Base-by-base conservation (phyloP, 2,329 filamentous ascomycete species). In the Trichoderma asperellum region DNA sequence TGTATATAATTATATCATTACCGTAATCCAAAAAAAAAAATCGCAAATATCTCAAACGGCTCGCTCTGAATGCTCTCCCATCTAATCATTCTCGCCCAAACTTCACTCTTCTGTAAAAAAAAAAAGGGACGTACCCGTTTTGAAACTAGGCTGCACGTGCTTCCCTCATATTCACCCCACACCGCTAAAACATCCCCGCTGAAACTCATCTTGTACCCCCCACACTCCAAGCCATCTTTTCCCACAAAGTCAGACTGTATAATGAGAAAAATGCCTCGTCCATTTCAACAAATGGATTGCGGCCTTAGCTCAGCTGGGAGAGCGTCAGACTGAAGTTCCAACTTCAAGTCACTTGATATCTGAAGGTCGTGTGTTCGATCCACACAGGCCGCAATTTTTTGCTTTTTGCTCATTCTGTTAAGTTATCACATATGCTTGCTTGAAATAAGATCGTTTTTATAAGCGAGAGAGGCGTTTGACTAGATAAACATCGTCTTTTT, bases 221-320 rank as follows among this genome's bases (percentile, higher is more conserved):
- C 59, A 52, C 37, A 24, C 40, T 11, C 18, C 34, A 57, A 35
- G 53, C 52, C 62, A 37, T 56, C 21, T 29, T 43, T n/a, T 24
- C 27, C 14, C 40, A 18, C 27, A 53, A 18, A n/a, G 2, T 16
- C 2, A 47, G 32, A 18, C 64, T 59, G 64, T 67, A 67, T 67
- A 67, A 58, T 3, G 6, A 2, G 40, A 52, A 67, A 64, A 59
- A 52, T 37, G 18, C 40, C 40, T 37, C 64, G 24, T 0, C 0
- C 2, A 5, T 21, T 12, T 49, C 40, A 67, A 59, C 55, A 43
- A 67, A 8, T 47, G 47, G 18, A 55, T 61, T 68, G 65, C 65
- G 65, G 58, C 65, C 65, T 68, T 68, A 68, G 65, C 65, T 68
- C 65, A 68, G 65, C 65, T 68, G 65, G 65, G 65, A 68, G 65